Conservation (phyloP, 176 grass and related monocot genomes). For the Oryza nivara region DNA sequence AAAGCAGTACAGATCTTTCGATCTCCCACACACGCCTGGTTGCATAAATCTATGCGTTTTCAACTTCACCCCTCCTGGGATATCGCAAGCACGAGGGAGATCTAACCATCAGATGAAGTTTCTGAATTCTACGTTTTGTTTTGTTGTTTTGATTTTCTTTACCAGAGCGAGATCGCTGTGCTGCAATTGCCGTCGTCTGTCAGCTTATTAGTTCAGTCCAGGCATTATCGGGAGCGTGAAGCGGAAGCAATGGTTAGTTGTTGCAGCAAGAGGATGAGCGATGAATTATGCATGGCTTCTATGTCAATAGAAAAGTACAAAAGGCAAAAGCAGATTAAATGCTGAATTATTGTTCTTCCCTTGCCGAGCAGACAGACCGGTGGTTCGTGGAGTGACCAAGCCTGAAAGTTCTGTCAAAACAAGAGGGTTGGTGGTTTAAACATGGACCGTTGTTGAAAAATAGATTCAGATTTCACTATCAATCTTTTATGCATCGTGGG, state of each 20-base stretch:
- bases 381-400: slow-evolving; percentile 33
- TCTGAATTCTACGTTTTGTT: not conserved
- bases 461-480: not conserved
- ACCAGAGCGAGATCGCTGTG: slow-evolving; percentile 5
- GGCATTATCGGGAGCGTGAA: slow-evolving; percentile 21
- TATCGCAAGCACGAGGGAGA: slow-evolving; percentile 8
- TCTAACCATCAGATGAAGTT: not conserved
- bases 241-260: slow-evolving; percentile 29
- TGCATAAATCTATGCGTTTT: not conserved
- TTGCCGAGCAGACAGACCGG: slow-evolving; percentile 30
- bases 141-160: not conserved
- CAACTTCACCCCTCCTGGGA: not conserved
- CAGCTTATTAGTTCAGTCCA: slow-evolving; percentile 4
- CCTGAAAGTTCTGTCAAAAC: slow-evolving; percentile 24
- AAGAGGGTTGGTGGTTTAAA: not conserved
- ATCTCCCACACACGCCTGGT: not conserved
- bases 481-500: slow-evolving; percentile 15
- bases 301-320: slow-evolving; percentile 38
- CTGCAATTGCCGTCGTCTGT: not conserved
- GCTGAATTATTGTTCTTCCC: slow-evolving; percentile 18
- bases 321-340: slow-evolving; percentile 35
- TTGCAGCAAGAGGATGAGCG: not conserved
- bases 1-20: slow-evolving; percentile 14
- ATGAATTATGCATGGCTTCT: not conserved
- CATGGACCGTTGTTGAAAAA: slow-evolving; percentile 1